Evolutionary conservation across 495 filamentous ascomycete genomes (phyloP), one percentile per base, ranked within the genome.

Genomic region (Neurospora sp.): DNA sequence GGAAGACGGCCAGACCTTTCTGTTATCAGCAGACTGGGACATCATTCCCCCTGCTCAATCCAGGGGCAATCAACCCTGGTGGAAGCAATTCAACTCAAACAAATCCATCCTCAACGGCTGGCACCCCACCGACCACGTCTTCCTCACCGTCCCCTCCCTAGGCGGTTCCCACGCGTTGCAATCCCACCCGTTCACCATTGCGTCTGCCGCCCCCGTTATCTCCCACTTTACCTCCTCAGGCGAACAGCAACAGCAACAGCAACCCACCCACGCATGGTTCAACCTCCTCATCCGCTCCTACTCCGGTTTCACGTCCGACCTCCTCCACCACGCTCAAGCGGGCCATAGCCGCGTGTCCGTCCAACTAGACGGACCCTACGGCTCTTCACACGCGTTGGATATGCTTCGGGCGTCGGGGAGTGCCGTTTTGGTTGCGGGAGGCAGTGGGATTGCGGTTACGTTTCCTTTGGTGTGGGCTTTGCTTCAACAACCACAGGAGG

Each of bases 131-230:
- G 86, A 89, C 68, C 89, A 90, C 75, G 82, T 87, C 69, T 90
- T 90, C 76, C 72, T 90, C 40, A 84, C 85, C 12, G 79, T 90
- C 0, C 89, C 88, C 0, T 76, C 78, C 1, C 78, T 90, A 4
- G 82, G 82, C 3, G 68, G 45, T 45, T 87, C 70, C 8, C 75
- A 77, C 39, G 10, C 45, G 12, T 74, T 73, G 80, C 89, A 83
- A 81, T 82, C 85, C 1, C 89, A 91, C 74, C 89, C 88, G 0
- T 90, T 90, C 74, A 89, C 87, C 4, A 88, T 91, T 70, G 84
- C 87, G 2, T 79, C 78, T 41, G 89, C 88, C 6, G 82, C 84
- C 4, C 77, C 77, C 8, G 71, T 73, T 3, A 35, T 22, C 42
- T 8, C 42, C n/a, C 42, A 37, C 35, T 37, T 4, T 37, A 37